phyloP scores from a whole-genome alignment of 2,329 filamentous ascomycete species.

The Trichothecium sympodiale region DNA sequence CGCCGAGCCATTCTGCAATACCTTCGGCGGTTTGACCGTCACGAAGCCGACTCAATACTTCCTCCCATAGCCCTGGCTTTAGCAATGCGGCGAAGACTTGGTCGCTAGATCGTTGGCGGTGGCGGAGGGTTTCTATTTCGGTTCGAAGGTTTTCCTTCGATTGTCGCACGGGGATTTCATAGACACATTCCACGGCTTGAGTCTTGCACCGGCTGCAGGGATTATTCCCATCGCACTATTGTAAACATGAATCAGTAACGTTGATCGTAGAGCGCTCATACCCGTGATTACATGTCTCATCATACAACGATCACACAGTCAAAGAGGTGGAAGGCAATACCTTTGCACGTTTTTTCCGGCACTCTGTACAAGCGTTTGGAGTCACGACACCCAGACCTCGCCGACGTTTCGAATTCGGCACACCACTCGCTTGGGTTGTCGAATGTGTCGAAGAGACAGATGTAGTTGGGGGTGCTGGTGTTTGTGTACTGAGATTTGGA shows the following conservation, averaged over 20 bases:
- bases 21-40: conserved; percentile 41
- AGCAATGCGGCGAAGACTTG: conserved; percentile 43
- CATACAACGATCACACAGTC: too few relatives aligned
- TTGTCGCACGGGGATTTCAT: conserved; percentile 51
- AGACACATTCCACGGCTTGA: conserved; percentile 46
- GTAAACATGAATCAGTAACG: too few relatives aligned
- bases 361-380: conserved; percentile 50
- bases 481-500: conserved; percentile 17
- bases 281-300: background rate
- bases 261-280: background rate
- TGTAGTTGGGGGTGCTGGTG: conserved; percentile 12
- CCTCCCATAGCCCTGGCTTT: conserved; percentile 39
- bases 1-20: conserved; percentile 44
- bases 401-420: conserved; percentile 32
- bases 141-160: conserved; percentile 50
- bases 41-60: conserved; percentile 41
- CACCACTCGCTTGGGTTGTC: background rate
- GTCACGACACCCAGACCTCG: conserved; percentile 46
- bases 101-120: conserved; percentile 42
- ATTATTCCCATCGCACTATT: conserved; percentile 46
- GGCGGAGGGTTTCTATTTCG: conserved; percentile 47
- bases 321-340: too few relatives aligned
- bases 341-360: conserved; percentile 52
- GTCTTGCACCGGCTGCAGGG: conserved; percentile 44
- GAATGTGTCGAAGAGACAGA: background rate